Evolutionary conservation across 306 rosid genomes (phyloP), one percentile per base, ranked within the genome.

Genomic region (Casuarina cunninghamiana): DNA sequence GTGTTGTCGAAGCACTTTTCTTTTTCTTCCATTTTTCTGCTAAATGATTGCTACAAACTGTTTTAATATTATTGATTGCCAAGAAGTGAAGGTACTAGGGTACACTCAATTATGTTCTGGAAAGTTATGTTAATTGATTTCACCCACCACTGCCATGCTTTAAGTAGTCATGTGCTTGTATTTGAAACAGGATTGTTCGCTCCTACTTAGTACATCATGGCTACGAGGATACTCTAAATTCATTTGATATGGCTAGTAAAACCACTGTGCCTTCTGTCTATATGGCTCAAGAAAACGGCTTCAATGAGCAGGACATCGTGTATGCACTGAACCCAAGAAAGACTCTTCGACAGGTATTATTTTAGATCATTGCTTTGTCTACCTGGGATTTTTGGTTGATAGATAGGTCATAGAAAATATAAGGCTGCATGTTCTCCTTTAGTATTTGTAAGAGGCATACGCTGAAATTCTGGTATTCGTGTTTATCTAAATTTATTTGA

Each of bases 181-280:
- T 79, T 81, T 61, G 75, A 39, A 60, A 55, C 98, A 96, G 99
- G 85, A 89, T 96, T 89, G 98, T 96, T 13, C 97, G 99, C 53
- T 90, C 98, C 79, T 96, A 91, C 88, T 87, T 96, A 50, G 89
- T 90, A 77, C 97, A 90, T 83, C 90, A 93, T 85, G 99, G 99
- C 55, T 96, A 93, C 53, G 99, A 91, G 87, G 98, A 93, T 71
- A 96, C 99, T 5, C 88, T 96, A 82, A 72, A 81, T 82, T 87
- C 97, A 35, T 91, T 96, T 90, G 99, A 96, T 83, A 75, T 72
- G 88, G 97, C 98, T 74, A 87, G 97, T 83, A 87, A 80, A 87
- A 91, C 86, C 83, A 90, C 96, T 46, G 85, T 93, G 76, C 98
- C 99, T 81, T 97, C 98, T 77, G 83, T 90, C 79, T 80, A 63